These are phyloP conservation scores for Platanus orientalis DNA, from an alignment of 164 flowering plant genomes.

Conservation along the genomic window DNA sequence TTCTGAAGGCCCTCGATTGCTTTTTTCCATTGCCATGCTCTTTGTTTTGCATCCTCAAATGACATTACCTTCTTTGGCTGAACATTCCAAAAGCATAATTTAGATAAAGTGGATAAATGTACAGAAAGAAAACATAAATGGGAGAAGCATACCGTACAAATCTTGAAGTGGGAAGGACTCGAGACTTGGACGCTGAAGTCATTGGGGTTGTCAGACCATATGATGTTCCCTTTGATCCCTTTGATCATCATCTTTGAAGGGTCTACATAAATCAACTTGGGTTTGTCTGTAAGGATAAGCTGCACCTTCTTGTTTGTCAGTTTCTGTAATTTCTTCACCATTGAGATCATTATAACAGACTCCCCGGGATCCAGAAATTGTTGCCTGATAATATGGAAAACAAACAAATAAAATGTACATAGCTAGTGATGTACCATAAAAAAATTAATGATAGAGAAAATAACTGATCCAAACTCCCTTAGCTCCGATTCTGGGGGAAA, in stretches of 20 bases:
- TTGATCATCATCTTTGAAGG: constrained; percentile 75
- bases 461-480: no score
- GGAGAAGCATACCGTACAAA: constrained; percentile 58
- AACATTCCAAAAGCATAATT: constrained; percentile 10
- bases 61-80: constrained; percentile 92
- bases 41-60: constrained; percentile 89
- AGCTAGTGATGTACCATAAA: no score
- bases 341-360: constrained; percentile 93
- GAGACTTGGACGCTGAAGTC: constrained; percentile 80
- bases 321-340: constrained; percentile 82
- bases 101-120: neutral
- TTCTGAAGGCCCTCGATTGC: constrained; percentile 89
- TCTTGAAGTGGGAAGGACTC: constrained; percentile 78
- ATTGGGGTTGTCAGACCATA: constrained; percentile 84
- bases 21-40: constrained; percentile 93
- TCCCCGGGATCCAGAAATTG: constrained; percentile 94
- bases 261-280: constrained; percentile 84
- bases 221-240: constrained; percentile 78
- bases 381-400: constrained; percentile 49
- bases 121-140: neutral
- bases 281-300: constrained; percentile 95
- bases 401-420: constrained; percentile 4
- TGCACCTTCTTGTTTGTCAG: constrained; percentile 95
- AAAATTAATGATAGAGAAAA: no score
- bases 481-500: no score